Percentiles rank a stretch among this genome's conserved stretches.
Conservation (phyloP, 202 grass and related monocot species). For the Sporobolus alterniflorus region DNA sequence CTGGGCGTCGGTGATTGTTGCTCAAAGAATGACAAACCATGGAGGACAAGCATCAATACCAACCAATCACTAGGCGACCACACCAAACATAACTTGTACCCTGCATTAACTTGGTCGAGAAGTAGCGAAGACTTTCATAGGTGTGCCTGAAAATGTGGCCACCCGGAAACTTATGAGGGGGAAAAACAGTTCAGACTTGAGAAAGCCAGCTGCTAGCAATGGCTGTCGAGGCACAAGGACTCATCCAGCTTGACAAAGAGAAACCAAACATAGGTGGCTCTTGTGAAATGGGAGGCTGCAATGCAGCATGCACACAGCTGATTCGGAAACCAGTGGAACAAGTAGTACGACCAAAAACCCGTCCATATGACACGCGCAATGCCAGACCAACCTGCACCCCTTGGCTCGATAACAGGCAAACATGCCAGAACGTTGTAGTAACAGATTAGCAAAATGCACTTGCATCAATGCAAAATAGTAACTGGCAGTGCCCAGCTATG, state of each 20-base stretch:
- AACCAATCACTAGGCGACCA: background rate
- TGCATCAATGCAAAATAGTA: constrained; percentile 7
- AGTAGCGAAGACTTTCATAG: background rate
- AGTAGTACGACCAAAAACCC: too few relatives aligned
- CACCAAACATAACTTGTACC: background rate
- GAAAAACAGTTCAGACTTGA: background rate
- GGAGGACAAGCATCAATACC: background rate
- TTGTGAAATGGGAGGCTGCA: background rate
- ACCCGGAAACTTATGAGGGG: background rate
- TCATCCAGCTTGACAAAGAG: constrained; percentile 1
- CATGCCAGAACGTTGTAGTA: background rate
- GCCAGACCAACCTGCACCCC: background rate
- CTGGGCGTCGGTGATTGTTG: background rate
- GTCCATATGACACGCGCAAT: too few relatives aligned
- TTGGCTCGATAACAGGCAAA: background rate
- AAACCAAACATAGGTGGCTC: background rate
- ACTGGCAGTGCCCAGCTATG: constrained; percentile 4
- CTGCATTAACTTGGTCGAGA: background rate
- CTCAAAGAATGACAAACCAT: background rate
- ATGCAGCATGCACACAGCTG: background rate
- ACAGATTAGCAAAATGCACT: constrained; percentile 27
- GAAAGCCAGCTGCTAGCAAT: background rate
- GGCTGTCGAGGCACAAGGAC: constrained; percentile 20
- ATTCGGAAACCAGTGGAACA: background rate
- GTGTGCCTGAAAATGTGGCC: background rate